Percentiles rank a stretch among this genome's conserved stretches.
Evolutionary conservation across 192 early-diverging fungal genomes (phyloP).

Genomic region (Paraglomus occultum): DNA sequence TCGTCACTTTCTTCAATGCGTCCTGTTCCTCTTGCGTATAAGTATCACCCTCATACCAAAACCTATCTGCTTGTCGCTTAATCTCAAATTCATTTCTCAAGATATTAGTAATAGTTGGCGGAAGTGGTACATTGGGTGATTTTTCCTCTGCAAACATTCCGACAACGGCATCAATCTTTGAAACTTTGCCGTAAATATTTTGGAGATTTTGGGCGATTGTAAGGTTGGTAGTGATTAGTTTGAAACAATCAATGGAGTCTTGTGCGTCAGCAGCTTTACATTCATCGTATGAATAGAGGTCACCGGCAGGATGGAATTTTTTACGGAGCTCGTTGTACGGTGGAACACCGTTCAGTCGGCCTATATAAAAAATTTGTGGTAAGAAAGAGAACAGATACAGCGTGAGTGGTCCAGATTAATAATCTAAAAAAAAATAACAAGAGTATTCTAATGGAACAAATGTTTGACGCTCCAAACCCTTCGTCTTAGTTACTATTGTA

Average conservation of each 20-base stretch:
- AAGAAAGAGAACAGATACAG: background rate
- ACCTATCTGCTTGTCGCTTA: conserved; percentile 1
- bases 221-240: background rate
- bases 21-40: background rate
- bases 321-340: background rate
- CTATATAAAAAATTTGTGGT: background rate
- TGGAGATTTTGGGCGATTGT: background rate
- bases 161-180: background rate
- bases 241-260: conserved; percentile 16
- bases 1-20: background rate
- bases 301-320: background rate
- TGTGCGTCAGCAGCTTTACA: background rate
- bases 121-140: background rate
- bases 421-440: too few species aligned
- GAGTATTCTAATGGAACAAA: too few species aligned
- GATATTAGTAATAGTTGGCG: background rate
- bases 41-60: conserved; percentile 10
- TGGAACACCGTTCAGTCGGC: background rate
- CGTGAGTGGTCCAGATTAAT: background rate
- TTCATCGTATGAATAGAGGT: background rate
- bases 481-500: too few species aligned
- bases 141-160: conserved; percentile 20
- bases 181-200: background rate
- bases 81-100: background rate
- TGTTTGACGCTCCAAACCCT: too few species aligned